These are phyloP conservation scores for Rhodosporidiobolus sp. DNA, from an alignment of 768 basidiomycete species.

Conservation along the genomic window DNA sequence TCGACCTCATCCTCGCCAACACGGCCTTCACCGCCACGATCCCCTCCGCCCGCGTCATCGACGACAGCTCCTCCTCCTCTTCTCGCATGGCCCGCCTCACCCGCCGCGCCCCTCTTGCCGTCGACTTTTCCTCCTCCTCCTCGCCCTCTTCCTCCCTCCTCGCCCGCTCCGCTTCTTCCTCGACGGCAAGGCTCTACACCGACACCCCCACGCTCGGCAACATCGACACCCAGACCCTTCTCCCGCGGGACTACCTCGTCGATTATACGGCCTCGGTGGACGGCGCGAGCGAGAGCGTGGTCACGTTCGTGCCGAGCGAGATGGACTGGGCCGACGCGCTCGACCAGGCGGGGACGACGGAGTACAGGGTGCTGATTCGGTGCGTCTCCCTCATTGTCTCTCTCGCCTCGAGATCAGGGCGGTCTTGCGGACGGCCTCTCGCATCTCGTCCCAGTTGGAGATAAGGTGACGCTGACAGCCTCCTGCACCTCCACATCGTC, in stretches of 20 bases:
- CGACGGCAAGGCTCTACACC: background rate
- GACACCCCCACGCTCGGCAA: constrained; percentile 18
- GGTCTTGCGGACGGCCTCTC: too few relatives aligned
- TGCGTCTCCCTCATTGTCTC: too few relatives aligned
- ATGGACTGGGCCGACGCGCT: background rate
- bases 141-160: background rate
- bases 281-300: background rate
- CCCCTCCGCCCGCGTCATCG: constrained; percentile 6
- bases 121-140: background rate
- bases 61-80: background rate
- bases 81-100: background rate
- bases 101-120: background rate
- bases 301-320: constrained; percentile 1
- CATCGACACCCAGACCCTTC: background rate
- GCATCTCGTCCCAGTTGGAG: too few relatives aligned
- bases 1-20: constrained; percentile 21
- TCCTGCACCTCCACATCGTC: too few relatives aligned
- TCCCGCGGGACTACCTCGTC: constrained; percentile 15
- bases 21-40: constrained; percentile 16
- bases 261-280: background rate
- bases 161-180: background rate
- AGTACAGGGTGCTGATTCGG: constrained; percentile 27
- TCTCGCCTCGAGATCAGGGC: too few relatives aligned
- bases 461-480: too few relatives aligned
- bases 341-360: background rate